Conservation (phyloP, 257 asterid species). For the Echites panduratus region DNA sequence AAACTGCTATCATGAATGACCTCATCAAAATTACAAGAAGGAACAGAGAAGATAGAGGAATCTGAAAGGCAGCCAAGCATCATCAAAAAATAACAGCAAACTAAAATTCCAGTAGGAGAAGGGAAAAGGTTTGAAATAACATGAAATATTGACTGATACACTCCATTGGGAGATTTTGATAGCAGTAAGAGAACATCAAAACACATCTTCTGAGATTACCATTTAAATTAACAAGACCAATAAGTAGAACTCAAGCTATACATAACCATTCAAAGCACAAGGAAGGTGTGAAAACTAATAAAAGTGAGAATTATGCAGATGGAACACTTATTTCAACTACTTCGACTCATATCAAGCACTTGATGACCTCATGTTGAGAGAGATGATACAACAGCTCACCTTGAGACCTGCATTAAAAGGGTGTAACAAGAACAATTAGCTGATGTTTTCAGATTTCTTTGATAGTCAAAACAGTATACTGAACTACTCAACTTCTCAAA, state of each 20-base stretch:
- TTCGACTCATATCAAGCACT: slow-evolving; percentile 32
- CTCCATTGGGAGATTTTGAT: not conserved
- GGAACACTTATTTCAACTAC: slow-evolving; percentile 9
- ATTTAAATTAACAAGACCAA: not conserved
- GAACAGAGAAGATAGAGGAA: not conserved
- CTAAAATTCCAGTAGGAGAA: not conserved
- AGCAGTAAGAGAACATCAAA: not conserved
- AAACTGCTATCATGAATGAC: not conserved
- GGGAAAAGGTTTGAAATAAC: not conserved
- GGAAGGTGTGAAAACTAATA: not conserved
- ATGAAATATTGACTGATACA: not conserved
- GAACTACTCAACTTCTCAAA: not conserved
- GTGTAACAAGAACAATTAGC: slow-evolving; percentile 11
- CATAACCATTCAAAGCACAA: not conserved
- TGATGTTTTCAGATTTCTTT: not conserved
- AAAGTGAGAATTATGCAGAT: not conserved
- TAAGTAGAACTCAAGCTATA: not conserved
- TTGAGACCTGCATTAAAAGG: slow-evolving; percentile 63
- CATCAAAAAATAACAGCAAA: not conserved
- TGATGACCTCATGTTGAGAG: slow-evolving; percentile 27
- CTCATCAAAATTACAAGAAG: not conserved
- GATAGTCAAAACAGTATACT: not conserved
- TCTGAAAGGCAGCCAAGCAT: not conserved
- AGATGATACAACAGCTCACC: slow-evolving; percentile 46
- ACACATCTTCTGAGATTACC: not conserved